Evolutionary conservation across 2,329 filamentous ascomycete genomes (phyloP), one percentile per base, ranked within the genome.

Genomic region (Alternaria postmessia): DNA sequence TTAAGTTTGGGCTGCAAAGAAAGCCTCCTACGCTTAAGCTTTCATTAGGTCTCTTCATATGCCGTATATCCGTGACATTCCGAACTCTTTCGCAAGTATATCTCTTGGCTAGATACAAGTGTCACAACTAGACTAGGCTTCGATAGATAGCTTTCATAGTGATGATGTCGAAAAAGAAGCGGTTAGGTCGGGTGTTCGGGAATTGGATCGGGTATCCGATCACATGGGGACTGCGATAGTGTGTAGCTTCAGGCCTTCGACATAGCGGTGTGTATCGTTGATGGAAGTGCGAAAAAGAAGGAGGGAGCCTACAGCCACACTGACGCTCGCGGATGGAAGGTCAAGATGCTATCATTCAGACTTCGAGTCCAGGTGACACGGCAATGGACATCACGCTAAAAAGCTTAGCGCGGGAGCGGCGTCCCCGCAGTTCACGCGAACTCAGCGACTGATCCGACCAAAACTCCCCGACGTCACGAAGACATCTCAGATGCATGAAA

Each of bases 391-490:
- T 52, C n/a, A n/a, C 30, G 48, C 58, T 59, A 65, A 57, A 57
- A 61, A 36, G 62, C 52, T 63, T 63, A 54, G 64, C 59, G 43
- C 47, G 41, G 53, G 44, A 54, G 46, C 41, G 34, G 47, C 54
- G 36, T 38, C 22, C 41, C 48, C 54, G 28, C 54, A 51, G 47
- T 61, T 22, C 58, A 66, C 62, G 63, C 62, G 64, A 64, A 44
- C 59, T 57, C 53, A 42, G 51, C 64, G 47, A 59, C 57, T 67
- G 64, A 67, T 65, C 48, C 53, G 22, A 42, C 47, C 36, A 48
- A 46, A 34, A 34, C 47, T 53, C 11, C 42, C 57, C 54, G 32
- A 59, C 56, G 55, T 69, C 66, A 69, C 65, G 51, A 56, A 58
- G 41, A 55, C 57, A 52, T 22, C 51, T 63, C 61, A 65, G 38